These are phyloP conservation scores for Amanita thiersii DNA, from an alignment of 768 basidiomycete genomes.

Conservation along the genomic window DNA sequence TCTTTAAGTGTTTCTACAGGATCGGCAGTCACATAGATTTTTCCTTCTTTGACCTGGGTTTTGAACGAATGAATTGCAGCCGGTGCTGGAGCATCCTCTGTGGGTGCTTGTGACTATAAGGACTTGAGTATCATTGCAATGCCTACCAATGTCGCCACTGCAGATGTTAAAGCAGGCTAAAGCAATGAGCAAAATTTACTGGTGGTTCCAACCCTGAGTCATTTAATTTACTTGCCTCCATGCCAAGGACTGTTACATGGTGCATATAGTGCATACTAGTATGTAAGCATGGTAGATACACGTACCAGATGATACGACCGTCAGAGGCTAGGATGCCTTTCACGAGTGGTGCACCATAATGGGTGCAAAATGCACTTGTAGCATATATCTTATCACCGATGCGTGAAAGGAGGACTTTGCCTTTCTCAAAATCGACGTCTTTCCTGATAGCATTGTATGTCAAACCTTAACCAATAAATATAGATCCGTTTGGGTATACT, in stretches of 20 bases:
- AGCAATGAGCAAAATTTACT: not conserved
- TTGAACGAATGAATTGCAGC: conserved; percentile 74
- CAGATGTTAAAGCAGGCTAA: conserved; percentile 83
- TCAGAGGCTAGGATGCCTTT: conserved; percentile 77
- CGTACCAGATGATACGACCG: conserved; percentile 73
- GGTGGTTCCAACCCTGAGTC: not conserved
- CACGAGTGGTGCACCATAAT: conserved; percentile 83
- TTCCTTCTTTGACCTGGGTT: conserved; percentile 54
- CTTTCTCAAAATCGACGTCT: conserved; percentile 70
- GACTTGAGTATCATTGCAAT: too few relatives aligned
- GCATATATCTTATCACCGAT: conserved; percentile 70
- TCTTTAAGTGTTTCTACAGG: conserved; percentile 51
- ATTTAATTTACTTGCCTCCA: conserved; percentile 44
- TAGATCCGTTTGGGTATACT: not conserved
- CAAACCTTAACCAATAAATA: not conserved
- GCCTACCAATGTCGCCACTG: conserved; percentile 71
- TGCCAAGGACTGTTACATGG: conserved; percentile 64
- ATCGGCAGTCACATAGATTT: conserved; percentile 74
- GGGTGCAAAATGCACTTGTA: conserved; percentile 82
- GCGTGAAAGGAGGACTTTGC: conserved; percentile 71
- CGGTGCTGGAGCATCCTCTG: conserved; percentile 88
- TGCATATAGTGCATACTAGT: not conserved
- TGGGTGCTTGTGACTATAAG: too few relatives aligned
- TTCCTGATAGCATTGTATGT: conserved; percentile 43
- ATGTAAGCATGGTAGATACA: not conserved